These are phyloP conservation scores for Gymnopilus junonius DNA, from an alignment of 768 basidiomycete species.

Conservation along the genomic window DNA sequence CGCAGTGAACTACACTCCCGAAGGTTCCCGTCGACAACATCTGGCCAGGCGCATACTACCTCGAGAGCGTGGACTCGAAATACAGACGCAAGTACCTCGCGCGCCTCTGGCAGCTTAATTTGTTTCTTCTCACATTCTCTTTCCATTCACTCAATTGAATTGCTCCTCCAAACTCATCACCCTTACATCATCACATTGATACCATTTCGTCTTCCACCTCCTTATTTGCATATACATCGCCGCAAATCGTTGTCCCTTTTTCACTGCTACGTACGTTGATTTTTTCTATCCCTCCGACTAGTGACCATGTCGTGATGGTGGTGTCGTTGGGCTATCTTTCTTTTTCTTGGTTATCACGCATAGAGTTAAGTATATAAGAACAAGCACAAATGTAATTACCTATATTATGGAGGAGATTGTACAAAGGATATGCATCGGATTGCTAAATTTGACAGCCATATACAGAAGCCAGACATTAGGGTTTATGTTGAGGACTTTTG, in stretches of 20 bases:
- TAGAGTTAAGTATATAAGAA: background rate
- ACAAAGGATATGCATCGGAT: background rate
- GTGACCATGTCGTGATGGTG: background rate
- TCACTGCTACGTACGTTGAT: background rate
- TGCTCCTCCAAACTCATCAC: background rate
- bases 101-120: constrained; percentile 42
- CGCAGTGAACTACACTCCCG: constrained; percentile 80
- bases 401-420: background rate
- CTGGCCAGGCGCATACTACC: constrained; percentile 94
- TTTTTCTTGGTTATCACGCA: background rate
- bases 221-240: background rate
- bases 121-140: background rate
- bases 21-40: constrained; percentile 90
- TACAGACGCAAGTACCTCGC: constrained; percentile 87
- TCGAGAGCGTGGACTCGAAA: constrained; percentile 87
- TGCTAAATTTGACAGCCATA: too few relatives aligned
- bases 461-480: too few relatives aligned
- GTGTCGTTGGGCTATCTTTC: background rate
- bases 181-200: background rate
- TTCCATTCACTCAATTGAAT: constrained; percentile 13
- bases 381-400: background rate
- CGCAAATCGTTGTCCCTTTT: background rate
- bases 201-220: background rate
- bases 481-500: too few relatives aligned
- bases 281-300: background rate